These are phyloP conservation scores for Cardiospermum halicacabum DNA, from an alignment of 345 rosid genomes.

Conservation along the genomic window DNA sequence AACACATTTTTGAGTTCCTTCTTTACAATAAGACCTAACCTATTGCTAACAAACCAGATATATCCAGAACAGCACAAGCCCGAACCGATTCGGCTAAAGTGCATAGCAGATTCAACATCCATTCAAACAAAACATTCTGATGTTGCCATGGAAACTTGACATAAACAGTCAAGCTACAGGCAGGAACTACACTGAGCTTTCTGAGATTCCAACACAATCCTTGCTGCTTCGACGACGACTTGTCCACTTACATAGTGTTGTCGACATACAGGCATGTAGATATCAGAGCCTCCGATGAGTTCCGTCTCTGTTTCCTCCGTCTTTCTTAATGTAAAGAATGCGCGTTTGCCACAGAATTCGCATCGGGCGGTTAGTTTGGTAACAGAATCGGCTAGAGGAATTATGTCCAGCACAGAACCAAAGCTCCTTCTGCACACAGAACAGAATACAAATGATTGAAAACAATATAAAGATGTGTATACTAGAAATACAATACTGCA, in stretches of 20 bases:
- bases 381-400: constrained; percentile 80
- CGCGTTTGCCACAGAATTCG: constrained; percentile 69
- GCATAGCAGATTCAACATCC: neutral
- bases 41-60: neutral
- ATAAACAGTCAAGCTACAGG: constrained; percentile 4
- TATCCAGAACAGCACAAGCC: neutral
- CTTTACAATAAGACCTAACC: neutral
- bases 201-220: constrained; percentile 46
- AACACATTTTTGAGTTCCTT: neutral
- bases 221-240: constrained; percentile 62
- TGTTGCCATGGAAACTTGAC: neutral
- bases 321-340: constrained; percentile 76
- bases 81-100: neutral
- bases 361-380: constrained; percentile 75
- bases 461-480: neutral
- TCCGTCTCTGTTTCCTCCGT: constrained; percentile 62
- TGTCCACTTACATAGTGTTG: constrained; percentile 71
- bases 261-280: constrained; percentile 88
- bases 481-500: neutral
- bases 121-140: neutral
- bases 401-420: constrained; percentile 70
- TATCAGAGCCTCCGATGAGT: constrained; percentile 69
- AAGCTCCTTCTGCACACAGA: constrained; percentile 56
- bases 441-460: constrained; percentile 9
- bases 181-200: constrained; percentile 28